Evolutionary conservation across 1,284 basidiomycete genomes (phyloP).

Genomic region (Heterobasidion occidentale): DNA sequence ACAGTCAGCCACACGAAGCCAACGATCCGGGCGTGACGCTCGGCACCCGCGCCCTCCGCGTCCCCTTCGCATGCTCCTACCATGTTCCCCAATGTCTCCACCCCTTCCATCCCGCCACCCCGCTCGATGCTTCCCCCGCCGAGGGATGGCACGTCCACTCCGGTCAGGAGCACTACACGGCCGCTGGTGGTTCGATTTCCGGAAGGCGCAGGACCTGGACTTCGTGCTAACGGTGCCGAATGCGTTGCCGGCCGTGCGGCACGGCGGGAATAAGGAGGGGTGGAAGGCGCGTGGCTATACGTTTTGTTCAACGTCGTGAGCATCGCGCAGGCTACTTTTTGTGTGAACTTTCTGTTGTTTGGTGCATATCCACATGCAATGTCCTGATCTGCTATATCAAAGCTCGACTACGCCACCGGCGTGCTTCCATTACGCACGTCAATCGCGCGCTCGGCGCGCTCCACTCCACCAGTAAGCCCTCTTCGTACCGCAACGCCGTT

Average conservation of each 20-base stretch:
- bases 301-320: slow-evolving; percentile 37
- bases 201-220: slow-evolving; percentile 47
- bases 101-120: too few species aligned
- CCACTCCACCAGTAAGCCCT: slow-evolving; percentile 15
- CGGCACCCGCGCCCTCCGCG: slow-evolving; percentile 28
- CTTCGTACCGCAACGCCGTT: slow-evolving; percentile 18
- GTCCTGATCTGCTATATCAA: too few species aligned
- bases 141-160: slow-evolving; percentile 32
- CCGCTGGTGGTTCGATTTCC: slow-evolving; percentile 42
- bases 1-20: slow-evolving; percentile 28
- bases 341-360: too few species aligned
- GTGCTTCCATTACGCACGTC: slow-evolving; percentile 55
- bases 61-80: slow-evolving; percentile 24
- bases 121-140: slow-evolving; percentile 28
- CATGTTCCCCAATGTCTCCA: slow-evolving; percentile 15
- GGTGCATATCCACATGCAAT: too few species aligned
- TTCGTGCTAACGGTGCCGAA: slow-evolving; percentile 55
- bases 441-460: slow-evolving; percentile 33
- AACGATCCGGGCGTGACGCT: slow-evolving; percentile 32
- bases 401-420: slow-evolving; percentile 53
- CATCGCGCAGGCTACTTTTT: not conserved
- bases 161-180: slow-evolving; percentile 34
- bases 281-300: slow-evolving; percentile 34
- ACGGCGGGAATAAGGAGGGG: slow-evolving; percentile 30
- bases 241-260: slow-evolving; percentile 46